A percentile compares a stretch with the other conserved stretches of the same genome.
These are phyloP conservation scores for Imleria badia DNA, from an alignment of 768 basidiomycete genomes.

Conservation along the genomic window DNA sequence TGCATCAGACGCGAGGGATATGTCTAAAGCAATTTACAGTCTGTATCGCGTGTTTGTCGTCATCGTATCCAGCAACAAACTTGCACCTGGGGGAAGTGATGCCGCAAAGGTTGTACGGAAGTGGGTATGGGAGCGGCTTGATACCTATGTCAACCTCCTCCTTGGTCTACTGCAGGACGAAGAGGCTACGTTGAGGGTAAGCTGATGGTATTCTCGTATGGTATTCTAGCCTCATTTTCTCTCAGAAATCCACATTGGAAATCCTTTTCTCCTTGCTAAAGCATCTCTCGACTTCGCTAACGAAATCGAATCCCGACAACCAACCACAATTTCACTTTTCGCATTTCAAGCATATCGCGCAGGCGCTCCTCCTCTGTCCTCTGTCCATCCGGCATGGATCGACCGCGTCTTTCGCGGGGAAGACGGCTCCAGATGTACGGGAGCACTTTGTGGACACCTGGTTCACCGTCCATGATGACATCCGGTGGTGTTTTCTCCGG, in stretches of 20 bases:
- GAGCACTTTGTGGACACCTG: slow-evolving; percentile 66
- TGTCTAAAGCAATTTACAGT: slow-evolving; percentile 78
- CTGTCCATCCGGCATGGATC: slow-evolving; percentile 38
- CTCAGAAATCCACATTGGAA: slow-evolving; percentile 66
- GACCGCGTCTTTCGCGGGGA: slow-evolving; percentile 29
- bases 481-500: slow-evolving; percentile 87
- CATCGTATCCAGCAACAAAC: slow-evolving; percentile 57
- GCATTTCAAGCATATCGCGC: slow-evolving; percentile 65
- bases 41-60: slow-evolving; percentile 75
- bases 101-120: slow-evolving; percentile 59
- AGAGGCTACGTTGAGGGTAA: slow-evolving; percentile 71
- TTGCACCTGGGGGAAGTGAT: slow-evolving; percentile 50
- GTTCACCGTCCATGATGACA: slow-evolving; percentile 77
- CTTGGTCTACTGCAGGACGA: slow-evolving; percentile 71
- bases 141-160: slow-evolving; percentile 68
- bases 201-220: slow-evolving; percentile 23
- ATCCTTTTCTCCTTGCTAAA: slow-evolving; percentile 77
- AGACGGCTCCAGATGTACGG: slow-evolving; percentile 58
- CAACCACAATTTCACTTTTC: slow-evolving; percentile 67
- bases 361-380: slow-evolving; percentile 61
- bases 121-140: slow-evolving; percentile 80
- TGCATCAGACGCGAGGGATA: slow-evolving; percentile 50
- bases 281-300: slow-evolving; percentile 68
- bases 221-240: slow-evolving; percentile 1
- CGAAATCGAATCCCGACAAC: slow-evolving; percentile 39